Conservation (phyloP, 257 asterid species). For the Galeopsis tetrahit region DNA sequence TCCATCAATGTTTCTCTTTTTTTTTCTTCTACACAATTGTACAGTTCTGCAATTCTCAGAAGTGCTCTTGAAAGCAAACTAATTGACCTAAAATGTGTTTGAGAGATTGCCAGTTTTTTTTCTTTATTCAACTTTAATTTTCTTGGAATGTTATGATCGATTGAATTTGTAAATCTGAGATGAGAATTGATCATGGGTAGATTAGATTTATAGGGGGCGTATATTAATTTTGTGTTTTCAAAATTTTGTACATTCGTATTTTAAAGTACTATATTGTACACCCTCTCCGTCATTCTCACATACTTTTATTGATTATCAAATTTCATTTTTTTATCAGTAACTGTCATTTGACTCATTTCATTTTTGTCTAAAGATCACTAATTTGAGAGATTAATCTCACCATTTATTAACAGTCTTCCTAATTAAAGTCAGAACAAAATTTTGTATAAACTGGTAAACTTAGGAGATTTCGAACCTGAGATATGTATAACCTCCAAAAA, state of each 20-base stretch:
- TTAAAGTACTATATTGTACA: background rate
- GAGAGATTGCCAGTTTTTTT: constrained; percentile 39
- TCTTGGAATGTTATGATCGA: background rate
- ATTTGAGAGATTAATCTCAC: too few relatives aligned
- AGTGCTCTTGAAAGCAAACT: constrained; percentile 51
- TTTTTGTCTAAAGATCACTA: too few relatives aligned
- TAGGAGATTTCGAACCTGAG: too few relatives aligned
- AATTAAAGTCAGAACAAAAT: too few relatives aligned
- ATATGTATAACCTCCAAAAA: too few relatives aligned
- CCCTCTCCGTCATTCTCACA: too few relatives aligned
- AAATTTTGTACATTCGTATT: background rate
- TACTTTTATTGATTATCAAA: too few relatives aligned
- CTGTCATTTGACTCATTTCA: too few relatives aligned
- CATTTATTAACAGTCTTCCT: too few relatives aligned
- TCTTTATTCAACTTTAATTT: background rate
- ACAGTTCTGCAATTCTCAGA: constrained; percentile 37
- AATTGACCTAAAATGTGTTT: constrained; percentile 40
- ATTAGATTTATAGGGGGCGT: constrained; percentile 30
- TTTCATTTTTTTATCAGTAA: too few relatives aligned
- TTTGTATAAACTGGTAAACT: too few relatives aligned
- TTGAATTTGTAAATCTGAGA: constrained; percentile 9
- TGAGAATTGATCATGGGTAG: constrained; percentile 1
- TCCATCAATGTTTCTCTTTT: constrained; percentile 21
- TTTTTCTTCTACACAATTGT: constrained; percentile 37
- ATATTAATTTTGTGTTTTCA: too few relatives aligned